phyloP scores from a whole-genome alignment of 1,139 yeast species.

The Sugiyamaella pinicola region DNA sequence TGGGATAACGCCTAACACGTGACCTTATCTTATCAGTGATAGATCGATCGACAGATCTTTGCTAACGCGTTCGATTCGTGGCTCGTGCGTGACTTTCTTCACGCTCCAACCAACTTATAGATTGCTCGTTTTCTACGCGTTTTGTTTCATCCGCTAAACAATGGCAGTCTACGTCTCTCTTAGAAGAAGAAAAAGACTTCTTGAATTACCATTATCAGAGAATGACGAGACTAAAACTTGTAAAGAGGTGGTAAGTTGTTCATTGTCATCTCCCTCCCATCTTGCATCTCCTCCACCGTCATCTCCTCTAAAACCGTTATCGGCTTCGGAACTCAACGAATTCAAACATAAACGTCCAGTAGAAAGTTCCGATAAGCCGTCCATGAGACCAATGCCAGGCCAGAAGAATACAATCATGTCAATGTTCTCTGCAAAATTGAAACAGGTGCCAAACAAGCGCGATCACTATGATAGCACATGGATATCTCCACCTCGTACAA shows the following conservation, averaged over 20 bases:
- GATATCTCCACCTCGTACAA: no score
- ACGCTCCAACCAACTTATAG: no score
- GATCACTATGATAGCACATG: background rate
- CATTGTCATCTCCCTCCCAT: background rate
- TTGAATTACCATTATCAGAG: background rate
- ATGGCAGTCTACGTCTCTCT: slow-evolving; percentile 12
- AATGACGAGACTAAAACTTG: background rate
- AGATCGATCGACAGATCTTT: no score
- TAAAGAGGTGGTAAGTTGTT: background rate
- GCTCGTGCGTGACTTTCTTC: no score
- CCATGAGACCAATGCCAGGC: background rate
- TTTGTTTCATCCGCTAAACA: no score
- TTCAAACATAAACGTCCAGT: background rate
- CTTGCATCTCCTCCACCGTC: slow-evolving; percentile 12
- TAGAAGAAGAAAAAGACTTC: slow-evolving; percentile 6
- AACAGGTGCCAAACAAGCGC: background rate
- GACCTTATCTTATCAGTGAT: no score
- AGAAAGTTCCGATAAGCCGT: no score
- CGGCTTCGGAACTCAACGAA: background rate
- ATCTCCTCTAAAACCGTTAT: background rate
- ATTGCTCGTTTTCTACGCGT: no score
- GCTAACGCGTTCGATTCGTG: no score
- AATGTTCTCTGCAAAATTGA: slow-evolving; percentile 8
- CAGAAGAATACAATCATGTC: slow-evolving; percentile 15
- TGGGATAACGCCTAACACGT: no score